phyloP scores from a whole-genome alignment of 169 alveolate species.

The Eimeria sp. region DNA sequence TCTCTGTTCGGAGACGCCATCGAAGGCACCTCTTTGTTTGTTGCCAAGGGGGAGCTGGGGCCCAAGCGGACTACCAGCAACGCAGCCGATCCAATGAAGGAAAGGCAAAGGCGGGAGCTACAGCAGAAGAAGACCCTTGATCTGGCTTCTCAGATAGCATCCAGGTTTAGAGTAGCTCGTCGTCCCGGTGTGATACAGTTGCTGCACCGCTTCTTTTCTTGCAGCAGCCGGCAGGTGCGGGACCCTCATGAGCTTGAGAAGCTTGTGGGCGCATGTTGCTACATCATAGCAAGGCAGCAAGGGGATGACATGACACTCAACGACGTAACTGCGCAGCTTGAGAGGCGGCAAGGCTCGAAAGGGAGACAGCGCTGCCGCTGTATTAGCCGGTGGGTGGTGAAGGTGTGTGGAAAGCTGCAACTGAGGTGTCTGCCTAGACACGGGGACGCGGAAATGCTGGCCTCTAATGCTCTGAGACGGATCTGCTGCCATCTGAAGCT shows the following conservation, averaged over 20 bases:
- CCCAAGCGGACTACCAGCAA: constrained; percentile 9
- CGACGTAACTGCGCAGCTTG: constrained; percentile 42
- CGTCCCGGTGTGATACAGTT: constrained; percentile 71
- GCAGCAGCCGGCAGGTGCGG: constrained; percentile 71
- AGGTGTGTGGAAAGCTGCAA: constrained; percentile 68
- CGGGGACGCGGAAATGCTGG: constrained; percentile 26
- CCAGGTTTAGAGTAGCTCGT: constrained; percentile 61
- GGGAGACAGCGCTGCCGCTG: constrained; percentile 75
- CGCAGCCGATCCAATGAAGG: constrained; percentile 65
- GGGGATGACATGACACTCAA: constrained; percentile 46
- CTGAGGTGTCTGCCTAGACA: constrained; percentile 61
- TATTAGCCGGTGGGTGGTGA: constrained; percentile 68
- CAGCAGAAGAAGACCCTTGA: constrained; percentile 41
- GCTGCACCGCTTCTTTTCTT: constrained; percentile 61
- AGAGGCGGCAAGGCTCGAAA: constrained; percentile 43
- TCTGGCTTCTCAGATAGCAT: constrained; percentile 50
- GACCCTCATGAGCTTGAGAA: constrained; percentile 72
- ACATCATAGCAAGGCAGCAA: constrained; percentile 69
- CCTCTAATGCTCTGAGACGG: constrained; percentile 60
- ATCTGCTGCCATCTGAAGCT: constrained; percentile 37
- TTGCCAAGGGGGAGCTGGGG: constrained; percentile 28
- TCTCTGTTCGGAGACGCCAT: not conserved
- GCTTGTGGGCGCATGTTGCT: constrained; percentile 77
- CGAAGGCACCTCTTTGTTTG: not conserved
- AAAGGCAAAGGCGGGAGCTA: constrained; percentile 47